Conservation (phyloP, 148 eudicot genomes). For the Spergularia bocconei region DNA sequence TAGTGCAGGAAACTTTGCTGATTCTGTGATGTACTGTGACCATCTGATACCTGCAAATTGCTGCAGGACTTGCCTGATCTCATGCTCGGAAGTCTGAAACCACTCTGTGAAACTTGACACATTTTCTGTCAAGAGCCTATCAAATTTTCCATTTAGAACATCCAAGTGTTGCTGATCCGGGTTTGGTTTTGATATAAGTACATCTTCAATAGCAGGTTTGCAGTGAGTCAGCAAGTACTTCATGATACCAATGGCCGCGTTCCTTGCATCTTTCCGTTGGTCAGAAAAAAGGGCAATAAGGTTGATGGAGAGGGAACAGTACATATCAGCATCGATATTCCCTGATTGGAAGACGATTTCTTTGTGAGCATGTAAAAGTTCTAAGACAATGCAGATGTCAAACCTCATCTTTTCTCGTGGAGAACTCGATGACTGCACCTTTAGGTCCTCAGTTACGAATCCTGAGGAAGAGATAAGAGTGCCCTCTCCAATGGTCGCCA, state of each 20-base stretch:
- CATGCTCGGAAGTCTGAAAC: constrained; percentile 59
- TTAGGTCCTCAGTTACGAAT: background rate
- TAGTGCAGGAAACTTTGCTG: constrained; percentile 68
- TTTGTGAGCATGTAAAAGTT: constrained; percentile 76
- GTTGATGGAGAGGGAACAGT: constrained; percentile 72
- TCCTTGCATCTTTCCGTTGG: constrained; percentile 47
- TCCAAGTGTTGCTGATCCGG: constrained; percentile 55
- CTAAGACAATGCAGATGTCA: constrained; percentile 67
- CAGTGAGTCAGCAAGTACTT: constrained; percentile 80
- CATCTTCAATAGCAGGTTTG: constrained; percentile 67
- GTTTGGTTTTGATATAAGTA: constrained; percentile 68
- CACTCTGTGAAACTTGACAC: constrained; percentile 67
- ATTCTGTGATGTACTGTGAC: constrained; percentile 76
- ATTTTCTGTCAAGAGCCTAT: constrained; percentile 68
- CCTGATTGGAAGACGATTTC: constrained; percentile 79
- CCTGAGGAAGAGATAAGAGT: constrained; percentile 15
- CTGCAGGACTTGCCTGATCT: constrained; percentile 65
- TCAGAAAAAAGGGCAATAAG: constrained; percentile 64
- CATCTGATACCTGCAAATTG: constrained; percentile 77
- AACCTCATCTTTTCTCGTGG: constrained; percentile 48
- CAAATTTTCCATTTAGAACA: constrained; percentile 82
- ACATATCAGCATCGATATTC: constrained; percentile 69
- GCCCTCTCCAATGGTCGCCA: constrained; percentile 59
- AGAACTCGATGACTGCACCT: background rate
- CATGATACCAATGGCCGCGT: constrained; percentile 64